A percentile compares a stretch with the other conserved stretches of the same genome.
Evolutionary conservation across 164 flowering plant genomes (phyloP).

Genomic region (Euptelea pleiosperma): DNA sequence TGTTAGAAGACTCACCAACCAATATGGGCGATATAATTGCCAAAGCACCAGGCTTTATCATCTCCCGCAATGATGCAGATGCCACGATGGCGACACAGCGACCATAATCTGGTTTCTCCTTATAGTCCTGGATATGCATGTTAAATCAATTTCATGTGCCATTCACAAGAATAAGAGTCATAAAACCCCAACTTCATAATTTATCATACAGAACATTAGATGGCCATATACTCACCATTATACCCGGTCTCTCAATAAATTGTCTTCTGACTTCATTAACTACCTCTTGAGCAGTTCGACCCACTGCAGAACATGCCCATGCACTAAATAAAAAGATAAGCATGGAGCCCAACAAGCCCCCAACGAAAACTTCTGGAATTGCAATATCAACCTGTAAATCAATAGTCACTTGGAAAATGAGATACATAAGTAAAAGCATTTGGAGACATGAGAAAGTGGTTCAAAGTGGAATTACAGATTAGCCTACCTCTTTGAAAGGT

Average conservation of each 20-base stretch:
- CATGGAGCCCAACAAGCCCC: slow-evolving; percentile 98
- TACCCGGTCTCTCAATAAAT: slow-evolving; percentile 97
- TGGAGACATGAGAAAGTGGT: slow-evolving; percentile 6
- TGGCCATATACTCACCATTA: slow-evolving; percentile 63
- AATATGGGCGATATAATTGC: slow-evolving; percentile 84
- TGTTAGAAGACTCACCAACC: slow-evolving; percentile 54
- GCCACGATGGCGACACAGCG: slow-evolving; percentile 99
- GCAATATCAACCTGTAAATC: slow-evolving; percentile 92
- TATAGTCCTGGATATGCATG: slow-evolving; percentile 59
- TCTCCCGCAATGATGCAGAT: slow-evolving; percentile 94
- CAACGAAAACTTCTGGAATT: slow-evolving; percentile 94
- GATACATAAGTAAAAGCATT: neutral
- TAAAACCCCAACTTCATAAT: neutral
- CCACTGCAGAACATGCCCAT: slow-evolving; percentile 99
- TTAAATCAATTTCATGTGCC: neutral
- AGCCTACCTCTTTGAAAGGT: slow-evolving; percentile 69
- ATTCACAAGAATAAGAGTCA: neutral
- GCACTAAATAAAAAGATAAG: slow-evolving; percentile 95
- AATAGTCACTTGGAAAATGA: slow-evolving; percentile 11
- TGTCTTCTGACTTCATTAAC: slow-evolving; percentile 98
- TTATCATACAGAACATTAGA: neutral
- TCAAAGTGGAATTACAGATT: neutral
- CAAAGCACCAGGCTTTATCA: slow-evolving; percentile 99
- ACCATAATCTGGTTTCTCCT: slow-evolving; percentile 93
- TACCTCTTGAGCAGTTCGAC: slow-evolving; percentile 98